Base-by-base conservation (phyloP, 208 protist species). In the Leishmania lainsoni region DNA sequence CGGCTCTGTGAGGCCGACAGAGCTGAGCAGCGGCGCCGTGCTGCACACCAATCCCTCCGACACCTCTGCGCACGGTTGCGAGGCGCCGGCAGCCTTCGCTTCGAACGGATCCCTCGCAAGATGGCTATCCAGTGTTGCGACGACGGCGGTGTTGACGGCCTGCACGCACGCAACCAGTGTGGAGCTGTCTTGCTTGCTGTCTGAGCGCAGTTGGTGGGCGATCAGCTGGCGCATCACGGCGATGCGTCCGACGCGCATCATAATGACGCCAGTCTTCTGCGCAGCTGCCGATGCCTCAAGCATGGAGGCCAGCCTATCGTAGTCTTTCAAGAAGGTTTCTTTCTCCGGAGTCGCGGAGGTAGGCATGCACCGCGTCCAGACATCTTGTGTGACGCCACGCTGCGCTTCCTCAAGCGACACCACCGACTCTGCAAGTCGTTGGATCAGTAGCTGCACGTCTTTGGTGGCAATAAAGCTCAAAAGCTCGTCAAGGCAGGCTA, bases 391-490 rank as follows among this genome's bases (percentile, higher is more conserved):
- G 8, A 81, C 35, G 12, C 54, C 76, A 14, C 69, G 54, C 5
- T 80, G 75, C 49, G 63, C 29, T 4, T 77, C 58, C n/a, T 80
- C 80, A 5, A 81, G 75, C 63, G 39, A 59, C 72, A 74, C 61
- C 29, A 61, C 54, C 48, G 71, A 73, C 75, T 82, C 79, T 8
- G 79, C 86, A 22, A 96, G 86, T 3, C 74, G 75, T 29, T 81
- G 73, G 54, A 95, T 69, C 29, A 91, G 85, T 14, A 89, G 35
- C 77, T 98, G 91, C 42, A 99, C 77, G 73, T 98, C 93, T 39
- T 96, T 97, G 20, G 96, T 97, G 35, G 96, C 90, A 74, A 99
- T 96, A 82, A 98, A 98, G 79, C 90, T 93, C 12, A 99, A 83
- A 16, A 99, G 87, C 39, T 90, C 83, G 81, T 99, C 98, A 2